These are phyloP conservation scores for Theileria luwenshuni DNA, from an alignment of 169 alveolate species.

Conservation along the genomic window DNA sequence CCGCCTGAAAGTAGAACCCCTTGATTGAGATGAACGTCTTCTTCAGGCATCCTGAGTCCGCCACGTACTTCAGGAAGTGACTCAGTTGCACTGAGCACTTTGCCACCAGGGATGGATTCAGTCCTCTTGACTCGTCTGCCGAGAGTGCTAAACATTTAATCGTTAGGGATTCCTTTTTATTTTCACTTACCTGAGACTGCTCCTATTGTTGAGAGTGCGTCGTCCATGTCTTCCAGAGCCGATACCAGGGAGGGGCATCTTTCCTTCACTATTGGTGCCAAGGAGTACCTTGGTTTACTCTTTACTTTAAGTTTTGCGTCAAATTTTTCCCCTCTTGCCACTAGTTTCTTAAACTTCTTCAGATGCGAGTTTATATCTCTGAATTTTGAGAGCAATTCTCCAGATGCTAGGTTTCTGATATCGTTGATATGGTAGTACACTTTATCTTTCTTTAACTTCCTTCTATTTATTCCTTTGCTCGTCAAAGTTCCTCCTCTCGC, in stretches of 20 bases:
- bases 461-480: slow-evolving; percentile 78
- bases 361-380: slow-evolving; percentile 88
- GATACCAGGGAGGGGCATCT: slow-evolving; percentile 95
- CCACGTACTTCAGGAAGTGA: slow-evolving; percentile 51
- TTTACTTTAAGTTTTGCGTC: slow-evolving; percentile 83
- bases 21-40: slow-evolving; percentile 93
- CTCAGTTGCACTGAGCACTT: slow-evolving; percentile 44
- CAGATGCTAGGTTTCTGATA: slow-evolving; percentile 86
- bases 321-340: slow-evolving; percentile 82
- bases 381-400: slow-evolving; percentile 84
- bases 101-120: slow-evolving; percentile 34
- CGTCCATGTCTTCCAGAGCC: slow-evolving; percentile 97
- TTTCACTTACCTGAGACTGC: slow-evolving; percentile 89
- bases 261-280: slow-evolving; percentile 93
- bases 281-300: slow-evolving; percentile 89
- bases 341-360: slow-evolving; percentile 88
- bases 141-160: slow-evolving; percentile 42
- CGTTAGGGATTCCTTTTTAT: slow-evolving; percentile 13
- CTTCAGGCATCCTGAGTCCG: slow-evolving; percentile 76
- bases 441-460: slow-evolving; percentile 80
- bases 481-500: slow-evolving; percentile 86
- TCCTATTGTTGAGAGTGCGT: slow-evolving; percentile 93
- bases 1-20: slow-evolving; percentile 98
- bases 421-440: slow-evolving; percentile 95
- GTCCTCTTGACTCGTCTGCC: slow-evolving; percentile 47